These are phyloP conservation scores for Xylariaceae sp. DNA, from an alignment of 2,329 filamentous ascomycete genomes.

Conservation along the genomic window DNA sequence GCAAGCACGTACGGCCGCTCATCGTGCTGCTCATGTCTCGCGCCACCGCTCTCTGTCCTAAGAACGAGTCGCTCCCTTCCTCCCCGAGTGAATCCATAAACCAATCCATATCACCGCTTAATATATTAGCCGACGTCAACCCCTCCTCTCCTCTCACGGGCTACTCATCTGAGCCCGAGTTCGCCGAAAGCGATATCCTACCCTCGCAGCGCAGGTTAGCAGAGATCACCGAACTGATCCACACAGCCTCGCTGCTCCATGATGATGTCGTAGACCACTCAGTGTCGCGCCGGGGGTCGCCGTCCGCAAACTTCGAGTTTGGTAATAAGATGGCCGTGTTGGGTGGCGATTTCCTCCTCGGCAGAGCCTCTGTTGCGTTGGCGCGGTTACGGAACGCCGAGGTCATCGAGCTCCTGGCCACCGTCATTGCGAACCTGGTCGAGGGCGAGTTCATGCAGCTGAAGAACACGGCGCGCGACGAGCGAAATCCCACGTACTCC, in stretches of 20 bases:
- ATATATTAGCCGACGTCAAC: slow-evolving; percentile 73
- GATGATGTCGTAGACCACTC: slow-evolving; percentile 98
- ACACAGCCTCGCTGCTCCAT: slow-evolving; percentile 92
- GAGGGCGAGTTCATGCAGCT: slow-evolving; percentile 99
- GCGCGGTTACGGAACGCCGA: slow-evolving; percentile 87
- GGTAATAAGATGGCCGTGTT: slow-evolving; percentile 99
- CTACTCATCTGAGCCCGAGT: slow-evolving; percentile 38
- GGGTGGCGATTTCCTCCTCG: slow-evolving; percentile 93
- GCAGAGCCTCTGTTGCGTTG: slow-evolving; percentile 86
- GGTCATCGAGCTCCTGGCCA: slow-evolving; percentile 89
- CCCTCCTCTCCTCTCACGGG: slow-evolving; percentile 59
- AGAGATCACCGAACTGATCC: slow-evolving; percentile 95
- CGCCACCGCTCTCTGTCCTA: slow-evolving; percentile 75
- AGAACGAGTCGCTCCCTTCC: slow-evolving; percentile 40
- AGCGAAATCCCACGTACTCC: slow-evolving; percentile 76
- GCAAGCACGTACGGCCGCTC: slow-evolving; percentile 92
- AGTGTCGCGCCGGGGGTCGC: slow-evolving; percentile 71
- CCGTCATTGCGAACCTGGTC: slow-evolving; percentile 94
- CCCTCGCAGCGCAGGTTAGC: slow-evolving; percentile 89
- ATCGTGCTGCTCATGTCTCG: slow-evolving; percentile 95
- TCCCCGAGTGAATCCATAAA: slow-evolving; percentile 47
- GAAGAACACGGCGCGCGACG: slow-evolving; percentile 89
- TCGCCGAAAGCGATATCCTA: slow-evolving; percentile 64
- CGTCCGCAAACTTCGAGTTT: slow-evolving; percentile 89
- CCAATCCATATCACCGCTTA: slow-evolving; percentile 48